Base-by-base conservation (phyloP, 2,329 filamentous ascomycete species). In the Cryphonectria naterciae region DNA sequence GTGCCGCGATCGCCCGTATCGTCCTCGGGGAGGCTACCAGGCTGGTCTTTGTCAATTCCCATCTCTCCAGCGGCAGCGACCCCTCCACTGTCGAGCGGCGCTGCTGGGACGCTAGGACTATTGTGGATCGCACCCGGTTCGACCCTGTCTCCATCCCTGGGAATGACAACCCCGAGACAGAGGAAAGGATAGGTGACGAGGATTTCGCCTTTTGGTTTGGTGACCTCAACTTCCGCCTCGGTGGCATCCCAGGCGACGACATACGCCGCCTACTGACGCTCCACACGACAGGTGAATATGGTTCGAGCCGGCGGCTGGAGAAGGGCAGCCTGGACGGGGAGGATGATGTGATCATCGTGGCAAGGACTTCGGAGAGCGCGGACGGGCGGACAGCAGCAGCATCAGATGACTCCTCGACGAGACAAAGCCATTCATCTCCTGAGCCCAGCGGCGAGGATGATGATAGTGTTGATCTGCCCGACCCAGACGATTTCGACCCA, bases 141-240 rank as follows among this genome's bases (percentile, higher is more conserved):
- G 89, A 92, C 8, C 90, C 94, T 0, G 87, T 97, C 8, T 84
- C 85, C 54, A 87, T 91, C 70, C 84, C 87, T 0, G 90, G 92
- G 11, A 88, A 92, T 7, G 71, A 68, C 35, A 83, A 88, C 1
- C 85, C 90, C 52, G 89, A 91, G n/a, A 88, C 91, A 32, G 83
- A 86, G 0, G 89, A 92, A 67, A 88, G 85, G 49, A 91, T 99
- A 74, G 95, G 93, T 0, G 93, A 97, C 54, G 95, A 97, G 74
- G 96, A 99, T 77, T 94, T 98, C 81, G 90, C 91, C 0, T 98
- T 99, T 77, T 98, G 95, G 94, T 93, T 97, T 77, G 96, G 96
- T 8, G 96, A 99, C 79, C 85, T 99, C 58, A 99, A 99, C 79
- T 99, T 98, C 78, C 89, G 96, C 43, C 86, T 99, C 0, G 93